phyloP scores from a whole-genome alignment of 352 stramenopile species.

The Phytophthora sp. region DNA sequence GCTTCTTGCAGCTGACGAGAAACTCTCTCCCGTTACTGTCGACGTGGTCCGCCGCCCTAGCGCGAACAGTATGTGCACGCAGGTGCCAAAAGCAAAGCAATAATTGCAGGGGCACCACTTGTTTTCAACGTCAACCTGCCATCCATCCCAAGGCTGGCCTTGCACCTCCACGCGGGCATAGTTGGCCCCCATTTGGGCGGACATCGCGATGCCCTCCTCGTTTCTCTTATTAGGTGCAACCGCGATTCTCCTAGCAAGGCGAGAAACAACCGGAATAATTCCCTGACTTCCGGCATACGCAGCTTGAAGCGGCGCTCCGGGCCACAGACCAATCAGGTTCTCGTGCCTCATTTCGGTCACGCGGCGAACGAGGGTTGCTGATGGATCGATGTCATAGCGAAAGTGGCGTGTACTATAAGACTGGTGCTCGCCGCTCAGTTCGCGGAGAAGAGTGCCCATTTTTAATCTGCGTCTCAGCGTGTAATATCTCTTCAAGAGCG shows the following conservation, averaged over 20 bases:
- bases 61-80: background rate
- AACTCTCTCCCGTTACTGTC: background rate
- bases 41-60: background rate
- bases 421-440: too few relatives aligned
- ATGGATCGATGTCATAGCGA: too few relatives aligned
- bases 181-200: conserved; percentile 6
- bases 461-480: too few relatives aligned
- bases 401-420: too few relatives aligned
- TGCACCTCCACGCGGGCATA: conserved; percentile 3
- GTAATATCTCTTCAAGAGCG: background rate
- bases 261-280: too few relatives aligned
- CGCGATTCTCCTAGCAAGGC: background rate
- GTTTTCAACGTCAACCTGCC: background rate
- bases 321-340: too few relatives aligned
- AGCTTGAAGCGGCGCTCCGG: too few relatives aligned
- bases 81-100: conserved; percentile 6
- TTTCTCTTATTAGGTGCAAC: background rate
- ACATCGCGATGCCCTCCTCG: background rate
- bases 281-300: too few relatives aligned
- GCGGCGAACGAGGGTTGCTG: too few relatives aligned
- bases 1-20: conserved; percentile 4
- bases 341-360: too few relatives aligned
- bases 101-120: conserved; percentile 8
- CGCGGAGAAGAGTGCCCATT: too few relatives aligned
- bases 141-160: background rate